Evolutionary conservation across 352 stramenopile genomes (phyloP).

Genomic region (Aphanomyces stellatus): DNA sequence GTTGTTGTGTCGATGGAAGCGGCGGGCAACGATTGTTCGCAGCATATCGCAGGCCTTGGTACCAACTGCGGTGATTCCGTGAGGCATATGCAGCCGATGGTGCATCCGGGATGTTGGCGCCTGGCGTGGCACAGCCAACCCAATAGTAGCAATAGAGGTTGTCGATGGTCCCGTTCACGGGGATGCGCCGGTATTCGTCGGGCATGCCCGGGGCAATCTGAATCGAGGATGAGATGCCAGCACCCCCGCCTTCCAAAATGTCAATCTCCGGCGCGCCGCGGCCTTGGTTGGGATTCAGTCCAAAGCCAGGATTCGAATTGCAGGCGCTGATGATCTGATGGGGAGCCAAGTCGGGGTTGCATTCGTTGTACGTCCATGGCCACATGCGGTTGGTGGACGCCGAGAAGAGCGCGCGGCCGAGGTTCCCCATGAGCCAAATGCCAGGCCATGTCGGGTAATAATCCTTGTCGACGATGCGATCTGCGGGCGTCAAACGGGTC

Average conservation of each 20-base stretch:
- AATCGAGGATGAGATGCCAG: constrained; percentile 69
- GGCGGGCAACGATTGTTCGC: constrained; percentile 47
- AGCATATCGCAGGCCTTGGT: constrained; percentile 48
- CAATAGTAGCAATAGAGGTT: constrained; percentile 78
- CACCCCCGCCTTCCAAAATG: constrained; percentile 58
- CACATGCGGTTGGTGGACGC: constrained; percentile 44
- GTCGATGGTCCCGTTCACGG: constrained; percentile 56
- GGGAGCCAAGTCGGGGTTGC: neutral
- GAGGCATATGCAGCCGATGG: constrained; percentile 62
- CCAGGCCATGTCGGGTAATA: constrained; percentile 69
- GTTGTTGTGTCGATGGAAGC: constrained; percentile 24
- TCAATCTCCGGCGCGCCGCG: constrained; percentile 76
- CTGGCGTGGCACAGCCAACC: constrained; percentile 53
- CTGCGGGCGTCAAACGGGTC: neutral
- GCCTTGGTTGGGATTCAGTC: constrained; percentile 38
- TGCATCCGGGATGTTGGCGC: constrained; percentile 30
- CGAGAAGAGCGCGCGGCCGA: constrained; percentile 76
- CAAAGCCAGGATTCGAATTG: constrained; percentile 32
- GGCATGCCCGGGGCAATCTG: constrained; percentile 65
- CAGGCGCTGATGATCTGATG: neutral
- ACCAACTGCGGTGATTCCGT: constrained; percentile 57
- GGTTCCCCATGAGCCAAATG: constrained; percentile 84
- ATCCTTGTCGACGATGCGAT: constrained; percentile 23
- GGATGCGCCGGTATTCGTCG: constrained; percentile 45
- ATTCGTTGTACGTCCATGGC: neutral